A percentile compares a stretch with the other conserved stretches of the same genome.
phyloP scores from a whole-genome alignment of 345 rosid genomes.

The Capsella bursapastoris region DNA sequence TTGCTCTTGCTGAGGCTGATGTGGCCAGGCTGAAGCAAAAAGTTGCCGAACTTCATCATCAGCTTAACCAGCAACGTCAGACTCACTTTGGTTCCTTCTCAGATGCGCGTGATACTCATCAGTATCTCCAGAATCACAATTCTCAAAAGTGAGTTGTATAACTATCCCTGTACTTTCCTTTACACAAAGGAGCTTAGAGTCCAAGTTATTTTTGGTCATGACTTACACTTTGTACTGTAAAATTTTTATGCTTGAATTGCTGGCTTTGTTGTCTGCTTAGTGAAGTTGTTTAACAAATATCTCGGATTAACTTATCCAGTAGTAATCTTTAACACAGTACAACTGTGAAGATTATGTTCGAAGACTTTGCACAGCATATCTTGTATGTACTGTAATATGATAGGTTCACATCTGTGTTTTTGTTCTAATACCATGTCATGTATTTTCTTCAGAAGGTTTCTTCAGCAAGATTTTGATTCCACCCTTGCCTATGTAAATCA shows the following conservation, averaged over 20 bases:
- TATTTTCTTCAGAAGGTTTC: conserved; percentile 71
- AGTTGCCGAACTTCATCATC: conserved; percentile 98
- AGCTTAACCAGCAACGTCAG: conserved; percentile 96
- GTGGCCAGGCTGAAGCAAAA: conserved; percentile 98
- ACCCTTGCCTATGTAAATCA: conserved; percentile 88
- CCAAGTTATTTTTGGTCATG: conserved; percentile 11
- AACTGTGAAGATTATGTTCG: conserved; percentile 20
- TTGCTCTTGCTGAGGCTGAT: conserved; percentile 99
- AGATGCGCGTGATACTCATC: conserved; percentile 77
- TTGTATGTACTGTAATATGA: conserved; percentile 16
- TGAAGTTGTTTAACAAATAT: conserved; percentile 22
- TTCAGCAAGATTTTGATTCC: conserved; percentile 92
- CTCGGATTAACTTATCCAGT: conserved; percentile 9
- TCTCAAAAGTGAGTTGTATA: conserved; percentile 75
- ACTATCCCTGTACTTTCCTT: conserved; percentile 18
- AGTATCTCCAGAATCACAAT: conserved; percentile 74
- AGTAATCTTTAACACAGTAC: background rate
- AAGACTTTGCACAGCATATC: conserved; percentile 16
- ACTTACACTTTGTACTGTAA: conserved; percentile 10
- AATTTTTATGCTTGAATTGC: conserved; percentile 4
- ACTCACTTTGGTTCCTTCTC: conserved; percentile 80
- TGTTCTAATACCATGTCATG: conserved; percentile 23
- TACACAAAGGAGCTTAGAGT: conserved; percentile 5
- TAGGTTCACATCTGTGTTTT: conserved; percentile 24
- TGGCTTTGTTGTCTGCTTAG: conserved; percentile 20